These are phyloP conservation scores for Candida golubevii DNA, from an alignment of 805 yeast genomes.

Conservation along the genomic window DNA sequence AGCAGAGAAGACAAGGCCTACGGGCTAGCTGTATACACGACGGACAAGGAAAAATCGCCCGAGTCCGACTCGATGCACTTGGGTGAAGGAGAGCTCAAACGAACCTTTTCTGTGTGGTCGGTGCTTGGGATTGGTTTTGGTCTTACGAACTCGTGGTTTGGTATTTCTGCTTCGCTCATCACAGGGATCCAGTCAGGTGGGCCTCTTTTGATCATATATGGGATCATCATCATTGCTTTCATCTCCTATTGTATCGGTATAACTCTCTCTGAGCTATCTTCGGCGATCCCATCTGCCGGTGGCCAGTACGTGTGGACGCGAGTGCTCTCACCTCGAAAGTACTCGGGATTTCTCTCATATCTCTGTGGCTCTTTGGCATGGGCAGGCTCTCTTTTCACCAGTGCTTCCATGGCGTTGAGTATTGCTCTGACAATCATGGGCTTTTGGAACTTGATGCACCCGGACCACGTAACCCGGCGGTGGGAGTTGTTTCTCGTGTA, in stretches of 20 bases:
- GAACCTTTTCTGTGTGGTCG: conserved; percentile 38
- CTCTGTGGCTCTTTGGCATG: conserved; percentile 39
- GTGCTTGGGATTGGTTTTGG: conserved; percentile 40
- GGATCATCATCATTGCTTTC: conserved; percentile 35
- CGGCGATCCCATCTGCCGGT: conserved; percentile 40
- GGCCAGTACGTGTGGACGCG: conserved; percentile 43
- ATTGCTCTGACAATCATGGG: conserved; percentile 35
- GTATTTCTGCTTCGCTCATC: conserved; percentile 37
- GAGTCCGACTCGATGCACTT: conserved; percentile 9
- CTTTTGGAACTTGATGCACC: conserved; percentile 33
- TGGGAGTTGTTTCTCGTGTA: conserved; percentile 38
- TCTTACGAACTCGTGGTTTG: conserved; percentile 42
- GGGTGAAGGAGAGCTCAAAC: conserved; percentile 23
- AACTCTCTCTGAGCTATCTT: conserved; percentile 36
- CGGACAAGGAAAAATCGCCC: conserved; percentile 10
- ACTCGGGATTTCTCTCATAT: conserved; percentile 36
- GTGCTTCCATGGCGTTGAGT: conserved; percentile 36
- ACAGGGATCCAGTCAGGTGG: conserved; percentile 42
- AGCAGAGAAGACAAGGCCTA: conserved; percentile 8
- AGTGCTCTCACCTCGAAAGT: conserved; percentile 35
- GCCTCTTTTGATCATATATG: conserved; percentile 38
- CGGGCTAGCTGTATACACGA: conserved; percentile 9
- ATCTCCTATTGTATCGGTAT: conserved; percentile 36
- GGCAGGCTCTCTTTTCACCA: conserved; percentile 41
- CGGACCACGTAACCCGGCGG: conserved; percentile 27